A percentile compares a stretch with the other conserved stretches of the same genome.
phyloP scores from a whole-genome alignment of 768 basidiomycete species.

The Mycena olivaceomarginata region DNA sequence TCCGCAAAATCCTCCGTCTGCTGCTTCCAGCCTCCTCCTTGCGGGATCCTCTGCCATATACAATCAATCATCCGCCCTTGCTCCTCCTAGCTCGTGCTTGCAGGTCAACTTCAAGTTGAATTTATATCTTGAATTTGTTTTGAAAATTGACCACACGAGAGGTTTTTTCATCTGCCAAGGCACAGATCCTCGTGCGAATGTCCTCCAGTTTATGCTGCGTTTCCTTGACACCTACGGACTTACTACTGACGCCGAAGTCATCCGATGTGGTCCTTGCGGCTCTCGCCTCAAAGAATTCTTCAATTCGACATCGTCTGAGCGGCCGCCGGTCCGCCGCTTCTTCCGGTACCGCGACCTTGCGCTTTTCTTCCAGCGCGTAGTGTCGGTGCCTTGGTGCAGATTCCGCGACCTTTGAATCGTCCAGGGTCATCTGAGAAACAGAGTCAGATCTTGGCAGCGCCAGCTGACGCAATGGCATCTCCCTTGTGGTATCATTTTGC shows the following conservation, averaged over 20 bases:
- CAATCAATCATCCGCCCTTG: too few species aligned
- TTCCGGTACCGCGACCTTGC: neutral
- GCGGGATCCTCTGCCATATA: too few species aligned
- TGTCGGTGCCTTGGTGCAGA: neutral
- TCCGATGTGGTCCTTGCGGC: neutral
- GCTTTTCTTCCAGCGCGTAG: neutral
- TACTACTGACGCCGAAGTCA: conserved; percentile 1
- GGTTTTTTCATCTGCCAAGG: too few species aligned
- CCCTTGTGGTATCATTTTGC: neutral
- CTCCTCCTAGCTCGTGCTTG: too few species aligned
- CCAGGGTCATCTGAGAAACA: conserved; percentile 10
- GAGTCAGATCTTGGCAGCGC: neutral
- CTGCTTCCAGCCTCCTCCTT: too few species aligned
- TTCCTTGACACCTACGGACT: too few species aligned
- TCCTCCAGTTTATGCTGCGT: too few species aligned
- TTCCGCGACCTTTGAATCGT: neutral
- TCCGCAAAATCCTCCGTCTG: too few species aligned
- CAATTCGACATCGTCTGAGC: neutral
- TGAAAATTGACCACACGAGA: too few species aligned
- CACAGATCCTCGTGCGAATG: too few species aligned
- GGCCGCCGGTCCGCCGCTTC: conserved; percentile 12
- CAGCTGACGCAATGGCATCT: neutral
- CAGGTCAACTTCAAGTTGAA: too few species aligned
- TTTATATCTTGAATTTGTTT: too few species aligned
- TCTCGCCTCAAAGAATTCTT: neutral